Conservation (phyloP, 768 basidiomycete species). For the Auriculariales sp. region DNA sequence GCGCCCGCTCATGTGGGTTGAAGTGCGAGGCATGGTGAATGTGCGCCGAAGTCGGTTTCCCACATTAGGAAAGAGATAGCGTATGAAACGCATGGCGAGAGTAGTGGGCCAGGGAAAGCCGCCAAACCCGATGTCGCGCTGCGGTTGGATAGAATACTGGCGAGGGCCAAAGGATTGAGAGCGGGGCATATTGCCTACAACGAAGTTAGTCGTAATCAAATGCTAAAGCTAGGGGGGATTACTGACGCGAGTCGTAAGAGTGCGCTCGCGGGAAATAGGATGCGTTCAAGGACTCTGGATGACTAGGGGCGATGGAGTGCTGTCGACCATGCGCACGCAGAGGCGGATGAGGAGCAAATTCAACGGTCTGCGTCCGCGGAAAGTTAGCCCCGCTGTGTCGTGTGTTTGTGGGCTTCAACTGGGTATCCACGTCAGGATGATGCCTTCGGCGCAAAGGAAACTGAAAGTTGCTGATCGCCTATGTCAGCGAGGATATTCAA, state of each 20-base stretch:
- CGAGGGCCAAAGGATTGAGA: background rate
- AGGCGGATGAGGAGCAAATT: constrained; percentile 30
- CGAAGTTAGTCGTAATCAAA: too few relatives aligned
- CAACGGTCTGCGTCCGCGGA: constrained; percentile 33
- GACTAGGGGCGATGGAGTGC: constrained; percentile 4
- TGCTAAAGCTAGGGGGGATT: background rate
- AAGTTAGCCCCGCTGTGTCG: constrained; percentile 7
- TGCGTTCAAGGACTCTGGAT: background rate
- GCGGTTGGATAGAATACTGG: background rate
- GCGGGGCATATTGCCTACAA: background rate
- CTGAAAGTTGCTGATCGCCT: too few relatives aligned
- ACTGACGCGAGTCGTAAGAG: background rate
- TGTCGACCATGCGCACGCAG: constrained; percentile 9
- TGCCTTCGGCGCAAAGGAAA: too few relatives aligned
- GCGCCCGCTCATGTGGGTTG: constrained; percentile 24
- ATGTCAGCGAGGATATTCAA: too few relatives aligned
- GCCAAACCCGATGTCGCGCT: constrained; percentile 14
- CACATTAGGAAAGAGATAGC: constrained; percentile 47
- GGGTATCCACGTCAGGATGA: background rate
- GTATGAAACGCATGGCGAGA: constrained; percentile 30
- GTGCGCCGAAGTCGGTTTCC: constrained; percentile 47
- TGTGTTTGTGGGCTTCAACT: constrained; percentile 1
- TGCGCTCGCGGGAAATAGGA: constrained; percentile 3
- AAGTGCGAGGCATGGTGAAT: constrained; percentile 61
- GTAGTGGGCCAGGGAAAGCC: constrained; percentile 22